These are phyloP conservation scores for Suillus plorans DNA, from an alignment of 768 basidiomycete genomes.

Conservation along the genomic window DNA sequence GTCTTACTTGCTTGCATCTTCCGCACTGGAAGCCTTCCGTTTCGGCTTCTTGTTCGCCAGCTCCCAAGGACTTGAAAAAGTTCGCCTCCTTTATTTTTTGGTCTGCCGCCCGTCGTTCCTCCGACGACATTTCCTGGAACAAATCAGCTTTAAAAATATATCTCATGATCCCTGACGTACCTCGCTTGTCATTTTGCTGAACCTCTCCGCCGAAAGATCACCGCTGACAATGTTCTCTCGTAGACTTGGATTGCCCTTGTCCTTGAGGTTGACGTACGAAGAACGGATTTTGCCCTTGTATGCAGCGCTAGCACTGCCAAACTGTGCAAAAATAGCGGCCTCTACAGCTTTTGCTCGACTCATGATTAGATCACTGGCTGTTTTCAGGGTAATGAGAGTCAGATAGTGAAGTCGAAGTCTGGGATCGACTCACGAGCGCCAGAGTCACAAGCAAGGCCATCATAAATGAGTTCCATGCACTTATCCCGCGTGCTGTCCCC, in stretches of 20 bases:
- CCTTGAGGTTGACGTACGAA: slow-evolving; percentile 91
- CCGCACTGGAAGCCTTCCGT: slow-evolving; percentile 98
- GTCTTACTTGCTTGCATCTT: slow-evolving; percentile 81
- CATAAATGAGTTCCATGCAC: slow-evolving; percentile 88
- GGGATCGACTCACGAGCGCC: slow-evolving; percentile 69
- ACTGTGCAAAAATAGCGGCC: slow-evolving; percentile 51
- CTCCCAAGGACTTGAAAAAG: slow-evolving; percentile 87
- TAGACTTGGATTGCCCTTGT: slow-evolving; percentile 87
- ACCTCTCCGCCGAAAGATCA: slow-evolving; percentile 63
- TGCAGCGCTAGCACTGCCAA: slow-evolving; percentile 40
- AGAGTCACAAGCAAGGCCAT: slow-evolving; percentile 85
- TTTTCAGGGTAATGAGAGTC: slow-evolving; percentile 5
- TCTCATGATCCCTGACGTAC: slow-evolving; percentile 35
- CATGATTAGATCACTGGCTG: slow-evolving; percentile 71
- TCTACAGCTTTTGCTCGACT: slow-evolving; percentile 72
- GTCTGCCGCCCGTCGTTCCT: slow-evolving; percentile 84
- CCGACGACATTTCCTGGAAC: slow-evolving; percentile 90
- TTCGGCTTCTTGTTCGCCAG: slow-evolving; percentile 87
- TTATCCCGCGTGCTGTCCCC: slow-evolving; percentile 82
- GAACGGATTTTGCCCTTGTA: slow-evolving; percentile 85
- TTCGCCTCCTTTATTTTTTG: slow-evolving; percentile 82
- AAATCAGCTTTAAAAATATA: not conserved
- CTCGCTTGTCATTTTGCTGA: slow-evolving; percentile 80
- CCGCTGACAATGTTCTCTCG: slow-evolving; percentile 86
- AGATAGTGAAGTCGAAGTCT: not conserved